A percentile compares a stretch with the other conserved stretches of the same genome.
Evolutionary conservation across 2,329 filamentous ascomycete species (phyloP).

Genomic region (Ilyonectria destructans): DNA sequence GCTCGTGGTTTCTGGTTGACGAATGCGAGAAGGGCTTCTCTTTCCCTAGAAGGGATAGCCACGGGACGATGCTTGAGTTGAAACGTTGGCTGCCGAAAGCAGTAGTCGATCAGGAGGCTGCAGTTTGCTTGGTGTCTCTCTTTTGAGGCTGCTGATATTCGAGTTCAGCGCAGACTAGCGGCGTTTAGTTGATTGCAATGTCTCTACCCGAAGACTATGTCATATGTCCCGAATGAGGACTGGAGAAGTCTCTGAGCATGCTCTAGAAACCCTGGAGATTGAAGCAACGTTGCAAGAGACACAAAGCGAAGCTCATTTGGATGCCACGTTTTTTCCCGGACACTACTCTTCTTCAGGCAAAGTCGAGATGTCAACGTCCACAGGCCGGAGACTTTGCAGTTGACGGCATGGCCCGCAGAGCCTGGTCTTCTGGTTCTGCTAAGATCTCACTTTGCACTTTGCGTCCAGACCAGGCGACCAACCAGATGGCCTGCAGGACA

Average conservation of each 20-base stretch:
- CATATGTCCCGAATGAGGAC: not conserved
- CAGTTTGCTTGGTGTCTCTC: slow-evolving; percentile 6
- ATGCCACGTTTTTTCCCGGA: not conserved
- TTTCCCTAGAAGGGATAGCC: slow-evolving; percentile 5
- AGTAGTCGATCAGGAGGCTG: slow-evolving; percentile 26
- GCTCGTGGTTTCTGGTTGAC: slow-evolving; percentile 17
- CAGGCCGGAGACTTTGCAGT: not conserved
- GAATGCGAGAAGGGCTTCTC: slow-evolving; percentile 34
- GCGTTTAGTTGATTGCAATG: slow-evolving; percentile 25
- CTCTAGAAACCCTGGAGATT: not conserved
- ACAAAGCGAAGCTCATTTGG: not conserved
- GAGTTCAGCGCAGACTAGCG: slow-evolving; percentile 28
- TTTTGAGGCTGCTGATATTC: not conserved
- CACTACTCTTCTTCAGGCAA: not conserved
- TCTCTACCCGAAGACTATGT: slow-evolving; percentile 2
- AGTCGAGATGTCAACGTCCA: not conserved
- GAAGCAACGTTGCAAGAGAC: not conserved
- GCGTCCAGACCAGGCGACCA: not conserved
- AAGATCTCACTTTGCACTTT: not conserved
- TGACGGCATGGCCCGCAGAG: not conserved
- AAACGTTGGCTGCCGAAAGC: slow-evolving; percentile 40
- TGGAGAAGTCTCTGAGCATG: not conserved
- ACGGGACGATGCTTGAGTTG: slow-evolving; percentile 35
- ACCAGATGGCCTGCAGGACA: slow-evolving; percentile 14
- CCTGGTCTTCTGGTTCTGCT: not conserved